Evolutionary conservation across 2,329 filamentous ascomycete species (phyloP).

Genomic region (Pestalotiopsis sp.): DNA sequence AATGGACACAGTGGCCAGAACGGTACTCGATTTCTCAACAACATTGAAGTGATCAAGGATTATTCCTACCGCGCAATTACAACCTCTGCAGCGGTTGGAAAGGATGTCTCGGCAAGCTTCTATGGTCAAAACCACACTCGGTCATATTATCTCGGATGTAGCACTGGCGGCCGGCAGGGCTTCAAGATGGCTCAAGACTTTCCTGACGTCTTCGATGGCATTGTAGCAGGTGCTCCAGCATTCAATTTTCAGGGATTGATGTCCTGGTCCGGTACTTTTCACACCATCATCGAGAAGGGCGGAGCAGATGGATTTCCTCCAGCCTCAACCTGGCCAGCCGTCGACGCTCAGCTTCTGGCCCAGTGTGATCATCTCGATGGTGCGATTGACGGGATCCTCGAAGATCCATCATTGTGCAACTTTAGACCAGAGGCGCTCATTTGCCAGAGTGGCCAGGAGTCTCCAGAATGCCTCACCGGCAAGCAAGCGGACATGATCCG

Average conservation of each 20-base stretch:
- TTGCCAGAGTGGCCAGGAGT: conserved; percentile 7
- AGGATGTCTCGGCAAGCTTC: conserved; percentile 46
- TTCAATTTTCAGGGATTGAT: conserved; percentile 34
- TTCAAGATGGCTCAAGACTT: conserved; percentile 54
- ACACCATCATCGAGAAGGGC: conserved; percentile 7
- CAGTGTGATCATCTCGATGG: conserved; percentile 21
- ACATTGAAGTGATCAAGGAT: conserved; percentile 15
- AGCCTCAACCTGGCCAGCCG: conserved; percentile 36
- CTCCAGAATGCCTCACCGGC: conserved; percentile 12
- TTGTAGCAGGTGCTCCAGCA: conserved; percentile 49
- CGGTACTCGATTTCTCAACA: conserved; percentile 9
- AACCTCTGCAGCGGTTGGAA: conserved; percentile 49
- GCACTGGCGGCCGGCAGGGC: conserved; percentile 60
- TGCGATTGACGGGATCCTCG: conserved; percentile 17
- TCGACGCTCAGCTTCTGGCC: conserved; percentile 36
- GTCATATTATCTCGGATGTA: conserved; percentile 60
- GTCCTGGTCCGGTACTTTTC: conserved; percentile 43
- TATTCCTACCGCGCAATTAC: conserved; percentile 34
- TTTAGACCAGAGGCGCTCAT: conserved; percentile 17
- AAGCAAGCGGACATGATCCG: conserved; percentile 17
- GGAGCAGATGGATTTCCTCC: conserved; percentile 2
- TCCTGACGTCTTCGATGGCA: conserved; percentile 59
- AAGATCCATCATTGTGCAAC: conserved; percentile 17
- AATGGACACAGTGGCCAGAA: conserved; percentile 15
- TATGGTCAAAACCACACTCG: conserved; percentile 42